Evolutionary conservation across 2,329 filamentous ascomycete genomes (phyloP).

Genomic region (Neophaeococcomyces aloes): DNA sequence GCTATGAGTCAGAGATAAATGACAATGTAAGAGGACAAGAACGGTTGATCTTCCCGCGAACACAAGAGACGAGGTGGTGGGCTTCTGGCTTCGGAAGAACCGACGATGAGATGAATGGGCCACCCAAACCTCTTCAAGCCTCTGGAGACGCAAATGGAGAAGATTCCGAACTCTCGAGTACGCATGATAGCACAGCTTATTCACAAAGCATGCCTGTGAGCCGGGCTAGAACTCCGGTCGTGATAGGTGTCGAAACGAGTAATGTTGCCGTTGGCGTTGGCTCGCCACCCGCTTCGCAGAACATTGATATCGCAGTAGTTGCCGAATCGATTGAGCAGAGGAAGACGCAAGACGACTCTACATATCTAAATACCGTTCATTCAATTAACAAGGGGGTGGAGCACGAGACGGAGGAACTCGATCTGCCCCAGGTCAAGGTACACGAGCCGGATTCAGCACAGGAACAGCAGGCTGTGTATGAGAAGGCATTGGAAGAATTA

Average conservation of each 20-base stretch:
- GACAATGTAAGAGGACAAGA: slow-evolving; percentile 72
- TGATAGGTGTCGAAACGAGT: slow-evolving; percentile 50
- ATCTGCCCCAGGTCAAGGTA: neutral
- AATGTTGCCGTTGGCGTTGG: slow-evolving; percentile 44
- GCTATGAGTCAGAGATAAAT: slow-evolving; percentile 65
- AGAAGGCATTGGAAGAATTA: slow-evolving; percentile 6
- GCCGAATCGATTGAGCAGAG: neutral
- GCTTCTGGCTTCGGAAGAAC: slow-evolving; percentile 72
- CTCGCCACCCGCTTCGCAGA: slow-evolving; percentile 18
- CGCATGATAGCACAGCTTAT: slow-evolving; percentile 12
- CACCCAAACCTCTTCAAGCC: neutral
- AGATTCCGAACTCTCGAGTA: slow-evolving; percentile 6
- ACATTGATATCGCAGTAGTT: neutral
- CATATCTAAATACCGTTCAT: neutral
- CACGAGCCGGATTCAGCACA: slow-evolving; percentile 3
- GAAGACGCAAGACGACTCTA: neutral
- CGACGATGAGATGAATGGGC: slow-evolving; percentile 79
- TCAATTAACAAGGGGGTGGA: neutral
- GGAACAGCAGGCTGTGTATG: slow-evolving; percentile 4
- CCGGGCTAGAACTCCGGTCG: slow-evolving; percentile 40
- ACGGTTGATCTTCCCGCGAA: slow-evolving; percentile 68
- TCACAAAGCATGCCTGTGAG: slow-evolving; percentile 18
- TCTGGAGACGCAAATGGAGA: slow-evolving; percentile 1
- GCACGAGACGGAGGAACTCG: neutral
- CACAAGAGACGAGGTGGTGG: slow-evolving; percentile 87